phyloP scores from a whole-genome alignment of 495 filamentous ascomycete species.

The Melanomma pulvis-pyrius region DNA sequence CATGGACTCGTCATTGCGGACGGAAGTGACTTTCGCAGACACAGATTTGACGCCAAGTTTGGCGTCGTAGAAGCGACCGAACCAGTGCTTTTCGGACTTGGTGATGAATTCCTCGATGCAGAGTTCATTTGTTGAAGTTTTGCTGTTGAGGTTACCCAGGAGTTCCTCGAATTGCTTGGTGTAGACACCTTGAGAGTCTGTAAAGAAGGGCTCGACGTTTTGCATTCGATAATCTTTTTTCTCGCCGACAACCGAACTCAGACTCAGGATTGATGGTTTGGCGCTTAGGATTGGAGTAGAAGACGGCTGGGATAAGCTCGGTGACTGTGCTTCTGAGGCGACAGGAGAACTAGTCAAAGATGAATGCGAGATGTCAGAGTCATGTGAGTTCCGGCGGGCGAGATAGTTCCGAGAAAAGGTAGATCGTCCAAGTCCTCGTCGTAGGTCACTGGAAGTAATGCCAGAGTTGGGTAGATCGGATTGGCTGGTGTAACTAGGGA shows the following conservation, averaged over 20 bases:
- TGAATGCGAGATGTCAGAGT: constrained; percentile 9
- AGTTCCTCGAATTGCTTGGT: constrained; percentile 60
- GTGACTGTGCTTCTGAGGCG: background rate
- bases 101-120: constrained; percentile 66
- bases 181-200: constrained; percentile 63
- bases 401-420: background rate
- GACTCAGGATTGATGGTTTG: constrained; percentile 52
- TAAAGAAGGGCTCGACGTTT: constrained; percentile 69
- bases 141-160: constrained; percentile 55
- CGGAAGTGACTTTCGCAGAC: constrained; percentile 7
- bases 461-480: background rate
- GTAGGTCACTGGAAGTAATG: background rate
- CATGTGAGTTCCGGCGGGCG: constrained; percentile 16
- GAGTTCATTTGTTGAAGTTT: constrained; percentile 57
- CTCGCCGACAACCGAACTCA: constrained; percentile 58
- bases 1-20: background rate
- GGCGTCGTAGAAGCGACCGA: constrained; percentile 58
- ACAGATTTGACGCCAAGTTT: constrained; percentile 46
- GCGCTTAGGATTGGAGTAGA: background rate
- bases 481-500: constrained; percentile 5
- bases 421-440: background rate
- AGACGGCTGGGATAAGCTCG: background rate
- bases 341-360: background rate
- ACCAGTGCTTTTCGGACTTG: constrained; percentile 68
- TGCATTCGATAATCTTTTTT: constrained; percentile 65